These are phyloP conservation scores for Solanum corneliomulleri DNA, from an alignment of 257 asterid genomes.

Conservation along the genomic window DNA sequence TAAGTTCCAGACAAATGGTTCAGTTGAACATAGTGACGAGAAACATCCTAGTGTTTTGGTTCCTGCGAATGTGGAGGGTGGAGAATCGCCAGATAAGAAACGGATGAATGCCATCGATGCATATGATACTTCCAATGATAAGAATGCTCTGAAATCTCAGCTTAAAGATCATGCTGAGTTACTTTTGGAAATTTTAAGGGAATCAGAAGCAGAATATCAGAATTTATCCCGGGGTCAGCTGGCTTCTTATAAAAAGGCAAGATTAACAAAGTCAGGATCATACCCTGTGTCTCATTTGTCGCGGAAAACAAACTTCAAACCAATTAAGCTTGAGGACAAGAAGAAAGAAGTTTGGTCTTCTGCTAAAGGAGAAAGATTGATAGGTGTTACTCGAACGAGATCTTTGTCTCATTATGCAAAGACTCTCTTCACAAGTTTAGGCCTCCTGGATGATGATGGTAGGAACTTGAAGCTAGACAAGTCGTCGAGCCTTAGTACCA, in stretches of 20 bases:
- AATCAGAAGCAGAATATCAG: constrained; percentile 18
- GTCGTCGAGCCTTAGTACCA: not conserved
- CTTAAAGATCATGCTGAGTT: constrained; percentile 36
- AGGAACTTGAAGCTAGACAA: not conserved
- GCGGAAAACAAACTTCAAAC: constrained; percentile 28
- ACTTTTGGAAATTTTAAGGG: constrained; percentile 25
- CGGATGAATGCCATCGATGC: not conserved
- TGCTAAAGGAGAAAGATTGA: constrained; percentile 17
- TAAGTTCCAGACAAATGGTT: constrained; percentile 37
- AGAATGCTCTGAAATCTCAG: constrained; percentile 20
- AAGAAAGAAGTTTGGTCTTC: constrained; percentile 58
- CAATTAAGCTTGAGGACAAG: constrained; percentile 54
- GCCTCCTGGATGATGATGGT: constrained; percentile 1
- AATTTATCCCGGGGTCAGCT: constrained; percentile 17
- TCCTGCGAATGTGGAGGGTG: constrained; percentile 14
- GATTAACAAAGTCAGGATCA: constrained; percentile 53
- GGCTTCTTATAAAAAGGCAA: constrained; percentile 15
- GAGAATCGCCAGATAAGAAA: constrained; percentile 1
- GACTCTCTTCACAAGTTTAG: constrained; percentile 8
- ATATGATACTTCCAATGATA: not conserved
- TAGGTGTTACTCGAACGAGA: not conserved
- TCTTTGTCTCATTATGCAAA: constrained; percentile 1
- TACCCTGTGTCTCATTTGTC: constrained; percentile 37
- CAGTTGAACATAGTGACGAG: constrained; percentile 34
- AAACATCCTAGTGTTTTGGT: constrained; percentile 25